Percentiles rank a stretch among this genome's conserved stretches.
These are phyloP conservation scores for Bacidia rubella DNA, from an alignment of 495 filamentous ascomycete species.

Conservation along the genomic window DNA sequence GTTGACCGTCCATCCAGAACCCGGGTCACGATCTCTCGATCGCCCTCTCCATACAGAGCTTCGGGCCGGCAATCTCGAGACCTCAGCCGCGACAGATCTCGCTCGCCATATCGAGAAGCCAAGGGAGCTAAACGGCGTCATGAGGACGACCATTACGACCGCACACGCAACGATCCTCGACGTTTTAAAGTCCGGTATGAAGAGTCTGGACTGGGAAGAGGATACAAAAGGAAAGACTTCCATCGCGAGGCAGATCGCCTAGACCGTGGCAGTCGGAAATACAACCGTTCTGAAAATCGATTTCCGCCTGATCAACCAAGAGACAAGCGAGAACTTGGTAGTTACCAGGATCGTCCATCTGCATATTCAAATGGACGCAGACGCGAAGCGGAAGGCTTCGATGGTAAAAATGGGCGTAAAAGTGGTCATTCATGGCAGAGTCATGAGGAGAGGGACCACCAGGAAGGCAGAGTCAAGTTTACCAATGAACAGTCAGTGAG, in stretches of 20 bases:
- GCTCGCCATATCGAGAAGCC: constrained; percentile 27
- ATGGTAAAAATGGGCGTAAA: not conserved
- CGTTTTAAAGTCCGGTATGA: constrained; percentile 51
- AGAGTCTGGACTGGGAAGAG: constrained; percentile 28
- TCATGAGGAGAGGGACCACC: constrained; percentile 2
- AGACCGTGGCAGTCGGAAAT: constrained; percentile 34
- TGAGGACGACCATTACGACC: constrained; percentile 47
- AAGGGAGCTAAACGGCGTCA: constrained; percentile 57
- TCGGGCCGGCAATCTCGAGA: constrained; percentile 31
- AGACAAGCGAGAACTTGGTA: constrained; percentile 46
- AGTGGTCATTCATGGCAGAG: not conserved
- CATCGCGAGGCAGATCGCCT: constrained; percentile 57
- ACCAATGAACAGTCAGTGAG: constrained; percentile 52
- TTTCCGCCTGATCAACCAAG: constrained; percentile 18
- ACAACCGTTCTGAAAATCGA: constrained; percentile 40
- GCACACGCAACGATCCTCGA: constrained; percentile 38
- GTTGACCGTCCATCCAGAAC: constrained; percentile 62
- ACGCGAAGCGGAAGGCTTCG: not conserved
- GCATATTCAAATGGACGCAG: not conserved
- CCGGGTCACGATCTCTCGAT: constrained; percentile 36
- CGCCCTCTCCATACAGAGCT: constrained; percentile 32
- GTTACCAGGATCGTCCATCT: constrained; percentile 54
- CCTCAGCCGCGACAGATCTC: constrained; percentile 22
- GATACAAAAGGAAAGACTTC: constrained; percentile 31
- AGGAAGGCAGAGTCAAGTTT: constrained; percentile 23